A percentile compares a stretch with the other conserved stretches of the same genome.
Conservation (phyloP, 1,139 yeast genomes). For the Yamadazyma mexicana region DNA sequence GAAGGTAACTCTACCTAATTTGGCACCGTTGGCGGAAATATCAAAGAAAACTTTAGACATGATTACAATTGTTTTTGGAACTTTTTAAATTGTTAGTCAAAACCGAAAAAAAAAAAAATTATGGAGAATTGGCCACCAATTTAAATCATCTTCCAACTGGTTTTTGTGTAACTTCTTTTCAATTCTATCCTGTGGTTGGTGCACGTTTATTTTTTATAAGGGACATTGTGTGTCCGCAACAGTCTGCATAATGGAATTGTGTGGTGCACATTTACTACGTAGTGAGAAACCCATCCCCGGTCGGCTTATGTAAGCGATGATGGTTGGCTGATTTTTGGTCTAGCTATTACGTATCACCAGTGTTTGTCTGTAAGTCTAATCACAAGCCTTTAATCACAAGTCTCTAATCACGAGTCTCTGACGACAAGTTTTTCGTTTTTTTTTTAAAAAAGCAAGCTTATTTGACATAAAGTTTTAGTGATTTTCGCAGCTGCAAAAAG, state of each 20-base stretch:
- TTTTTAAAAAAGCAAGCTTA: too few species aligned
- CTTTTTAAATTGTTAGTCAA: not conserved
- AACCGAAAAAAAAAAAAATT: not conserved
- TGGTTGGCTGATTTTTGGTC: too few species aligned
- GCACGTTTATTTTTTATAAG: not conserved
- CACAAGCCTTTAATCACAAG: too few species aligned
- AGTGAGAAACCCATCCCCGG: too few species aligned
- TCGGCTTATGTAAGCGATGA: too few species aligned
- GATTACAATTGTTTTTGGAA: slow-evolving; percentile 10
- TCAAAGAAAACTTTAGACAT: slow-evolving; percentile 76
- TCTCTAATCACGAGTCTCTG: too few species aligned
- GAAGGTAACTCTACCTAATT: slow-evolving; percentile 36
- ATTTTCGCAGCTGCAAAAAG: not conserved
- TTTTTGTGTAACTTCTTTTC: slow-evolving; percentile 3
- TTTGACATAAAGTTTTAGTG: too few species aligned
- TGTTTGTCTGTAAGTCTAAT: too few species aligned
- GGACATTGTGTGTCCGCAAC: not conserved
- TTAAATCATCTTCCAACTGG: not conserved
- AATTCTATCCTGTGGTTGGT: not conserved
- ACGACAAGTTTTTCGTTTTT: too few species aligned
- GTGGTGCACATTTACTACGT: too few species aligned
- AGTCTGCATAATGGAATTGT: not conserved
- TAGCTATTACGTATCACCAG: too few species aligned
- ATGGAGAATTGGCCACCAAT: slow-evolving; percentile 6
- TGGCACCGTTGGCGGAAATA: slow-evolving; percentile 62